phyloP scores from a whole-genome alignment of 805 yeast genomes.

The Barnettozyma botsteinii region DNA sequence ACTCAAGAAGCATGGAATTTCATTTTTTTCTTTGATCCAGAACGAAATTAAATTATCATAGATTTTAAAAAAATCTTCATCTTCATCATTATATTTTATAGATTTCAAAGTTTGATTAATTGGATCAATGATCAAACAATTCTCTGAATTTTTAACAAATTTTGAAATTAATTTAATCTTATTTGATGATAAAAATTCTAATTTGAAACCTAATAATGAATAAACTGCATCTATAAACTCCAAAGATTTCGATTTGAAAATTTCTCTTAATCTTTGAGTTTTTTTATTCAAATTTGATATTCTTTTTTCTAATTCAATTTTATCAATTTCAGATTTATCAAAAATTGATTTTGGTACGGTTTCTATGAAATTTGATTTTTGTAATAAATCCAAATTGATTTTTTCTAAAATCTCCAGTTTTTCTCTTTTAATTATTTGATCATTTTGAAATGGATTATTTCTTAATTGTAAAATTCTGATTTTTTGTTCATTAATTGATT shows the following conservation, averaged over 20 bases:
- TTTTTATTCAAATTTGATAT: constrained; percentile 47
- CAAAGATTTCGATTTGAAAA: constrained; percentile 58
- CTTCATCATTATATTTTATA: constrained; percentile 30
- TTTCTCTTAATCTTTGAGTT: constrained; percentile 44
- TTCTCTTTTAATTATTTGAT: constrained; percentile 54
- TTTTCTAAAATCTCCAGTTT: constrained; percentile 43
- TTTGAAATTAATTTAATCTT: constrained; percentile 50
- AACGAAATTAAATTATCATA: constrained; percentile 49
- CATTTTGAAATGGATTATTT: constrained; percentile 56
- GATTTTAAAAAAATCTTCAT: constrained; percentile 26
- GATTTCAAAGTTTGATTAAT: constrained; percentile 50
- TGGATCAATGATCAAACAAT: constrained; percentile 54
- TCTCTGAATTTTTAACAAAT: constrained; percentile 33
- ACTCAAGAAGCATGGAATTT: constrained; percentile 73
- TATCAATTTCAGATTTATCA: constrained; percentile 55
- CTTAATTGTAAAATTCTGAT: constrained; percentile 55
- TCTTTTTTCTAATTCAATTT: constrained; percentile 39
- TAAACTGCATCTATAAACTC: constrained; percentile 67
- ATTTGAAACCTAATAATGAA: constrained; percentile 62
- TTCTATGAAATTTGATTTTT: constrained; percentile 22
- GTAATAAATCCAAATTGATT: constrained; percentile 55
- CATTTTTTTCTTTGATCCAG: constrained; percentile 65
- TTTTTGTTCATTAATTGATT: constrained; percentile 32
- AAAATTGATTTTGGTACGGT: constrained; percentile 57
- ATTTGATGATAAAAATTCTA: constrained; percentile 58